phyloP scores from a whole-genome alignment of 108 stramenopile species.

The Cyclotella cryptica region DNA sequence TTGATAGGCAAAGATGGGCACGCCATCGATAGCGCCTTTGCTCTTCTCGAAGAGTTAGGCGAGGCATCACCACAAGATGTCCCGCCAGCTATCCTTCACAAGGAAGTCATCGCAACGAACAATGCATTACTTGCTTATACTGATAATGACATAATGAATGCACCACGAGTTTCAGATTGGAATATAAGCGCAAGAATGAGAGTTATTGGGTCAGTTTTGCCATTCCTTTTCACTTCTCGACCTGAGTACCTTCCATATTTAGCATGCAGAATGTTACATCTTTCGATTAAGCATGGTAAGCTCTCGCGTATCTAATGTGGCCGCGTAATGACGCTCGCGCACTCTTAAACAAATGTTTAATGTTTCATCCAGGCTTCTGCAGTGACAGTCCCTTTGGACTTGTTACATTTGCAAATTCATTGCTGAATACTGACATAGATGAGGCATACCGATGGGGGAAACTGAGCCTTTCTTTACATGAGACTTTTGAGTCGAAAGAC shows the following conservation, averaged over 20 bases:
- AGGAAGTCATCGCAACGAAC: conserved; percentile 14
- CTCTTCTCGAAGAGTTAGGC: conserved; percentile 25
- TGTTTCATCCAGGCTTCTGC: conserved; percentile 13
- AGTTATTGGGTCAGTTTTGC: background rate
- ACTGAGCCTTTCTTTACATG: background rate
- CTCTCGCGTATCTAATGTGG: background rate
- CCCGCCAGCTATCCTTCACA: background rate
- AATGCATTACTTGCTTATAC: background rate
- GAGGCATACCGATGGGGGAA: conserved; percentile 6
- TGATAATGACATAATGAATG: background rate
- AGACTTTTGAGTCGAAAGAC: conserved; percentile 13
- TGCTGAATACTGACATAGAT: conserved; percentile 16
- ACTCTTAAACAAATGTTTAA: background rate
- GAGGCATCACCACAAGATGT: conserved; percentile 18
- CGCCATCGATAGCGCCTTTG: background rate
- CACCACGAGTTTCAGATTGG: background rate
- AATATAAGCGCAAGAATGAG: background rate
- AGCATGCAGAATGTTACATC: conserved; percentile 14
- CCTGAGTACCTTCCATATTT: background rate
- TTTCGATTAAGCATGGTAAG: conserved; percentile 11
- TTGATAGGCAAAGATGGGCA: background rate
- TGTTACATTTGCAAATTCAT: background rate
- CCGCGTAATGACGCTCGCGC: background rate
- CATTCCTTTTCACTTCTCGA: background rate
- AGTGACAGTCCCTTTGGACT: conserved; percentile 23